phyloP scores from a whole-genome alignment of 1,284 basidiomycete genomes.

The Phenoliferia sp. region DNA sequence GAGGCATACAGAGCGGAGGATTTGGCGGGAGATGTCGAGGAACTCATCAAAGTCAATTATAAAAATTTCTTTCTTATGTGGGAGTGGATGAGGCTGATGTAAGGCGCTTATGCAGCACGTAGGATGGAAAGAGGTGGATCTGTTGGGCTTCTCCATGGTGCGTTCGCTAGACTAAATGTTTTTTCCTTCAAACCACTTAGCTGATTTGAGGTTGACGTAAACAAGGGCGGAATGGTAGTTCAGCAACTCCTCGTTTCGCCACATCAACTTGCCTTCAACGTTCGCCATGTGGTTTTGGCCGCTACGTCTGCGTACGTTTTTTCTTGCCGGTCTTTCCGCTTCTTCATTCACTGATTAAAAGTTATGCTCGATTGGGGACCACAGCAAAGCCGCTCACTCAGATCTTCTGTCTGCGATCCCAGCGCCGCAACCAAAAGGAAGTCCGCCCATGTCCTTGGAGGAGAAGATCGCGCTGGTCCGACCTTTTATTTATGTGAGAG shows the following conservation, averaged over 20 bases:
- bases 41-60: conserved; percentile 13
- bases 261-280: conserved; percentile 15
- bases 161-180: background rate
- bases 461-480: conserved; percentile 22
- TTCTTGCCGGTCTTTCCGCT: background rate
- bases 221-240: conserved; percentile 29
- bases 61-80: background rate
- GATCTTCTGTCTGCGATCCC: conserved; percentile 29
- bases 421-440: background rate
- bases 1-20: conserved; percentile 10
- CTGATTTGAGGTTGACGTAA: background rate
- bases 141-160: conserved; percentile 31
- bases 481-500: conserved; percentile 20
- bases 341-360: background rate
- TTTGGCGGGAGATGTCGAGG: conserved; percentile 18
- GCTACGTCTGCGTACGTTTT: conserved; percentile 23
- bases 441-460: conserved; percentile 11
- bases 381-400: conserved; percentile 27
- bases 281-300: conserved; percentile 21
- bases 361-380: background rate
- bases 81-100: background rate
- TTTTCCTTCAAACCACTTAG: background rate
- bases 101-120: conserved; percentile 12
- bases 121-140: conserved; percentile 17
- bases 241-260: conserved; percentile 14